A percentile compares a stretch with the other conserved stretches of the same genome.
Evolutionary conservation across 2,329 filamentous ascomycete species (phyloP).

Genomic region (Talaromyces amestolkiae): DNA sequence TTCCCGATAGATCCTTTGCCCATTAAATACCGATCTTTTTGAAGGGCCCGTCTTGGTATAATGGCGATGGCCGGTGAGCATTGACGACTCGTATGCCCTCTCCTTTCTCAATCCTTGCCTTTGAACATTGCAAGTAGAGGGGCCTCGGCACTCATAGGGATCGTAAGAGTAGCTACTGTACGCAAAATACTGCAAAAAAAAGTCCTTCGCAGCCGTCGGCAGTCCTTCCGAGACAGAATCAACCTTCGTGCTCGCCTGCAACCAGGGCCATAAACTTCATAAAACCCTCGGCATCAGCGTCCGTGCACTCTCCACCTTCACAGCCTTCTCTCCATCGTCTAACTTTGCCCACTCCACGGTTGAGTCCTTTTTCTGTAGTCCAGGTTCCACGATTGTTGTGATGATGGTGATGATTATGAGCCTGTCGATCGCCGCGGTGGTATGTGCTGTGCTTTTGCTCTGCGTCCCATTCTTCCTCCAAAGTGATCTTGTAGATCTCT

Average conservation of each 20-base stretch:
- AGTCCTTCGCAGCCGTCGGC: background rate
- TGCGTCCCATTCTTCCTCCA: conserved; percentile 43
- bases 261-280: conserved; percentile 38
- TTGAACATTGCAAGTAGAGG: background rate
- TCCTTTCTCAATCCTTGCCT: background rate
- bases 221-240: background rate
- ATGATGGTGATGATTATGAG: conserved; percentile 25
- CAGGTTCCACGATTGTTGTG: conserved; percentile 32
- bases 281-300: conserved; percentile 36
- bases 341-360: conserved; percentile 41
- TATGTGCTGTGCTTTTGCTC: conserved; percentile 18
- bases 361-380: conserved; percentile 45
- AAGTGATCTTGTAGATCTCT: conserved; percentile 43
- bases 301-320: conserved; percentile 34
- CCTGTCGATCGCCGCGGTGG: conserved; percentile 15
- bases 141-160: too few species aligned
- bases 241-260: conserved; percentile 21
- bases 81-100: background rate
- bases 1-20: background rate
- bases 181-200: background rate
- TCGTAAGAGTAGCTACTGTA: background rate
- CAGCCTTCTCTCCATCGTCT: conserved; percentile 37
- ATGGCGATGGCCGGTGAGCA: background rate
- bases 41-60: background rate
- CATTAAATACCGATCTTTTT: background rate